Conservation (phyloP, 1,284 basidiomycete genomes). For the Inonotus obliquus region DNA sequence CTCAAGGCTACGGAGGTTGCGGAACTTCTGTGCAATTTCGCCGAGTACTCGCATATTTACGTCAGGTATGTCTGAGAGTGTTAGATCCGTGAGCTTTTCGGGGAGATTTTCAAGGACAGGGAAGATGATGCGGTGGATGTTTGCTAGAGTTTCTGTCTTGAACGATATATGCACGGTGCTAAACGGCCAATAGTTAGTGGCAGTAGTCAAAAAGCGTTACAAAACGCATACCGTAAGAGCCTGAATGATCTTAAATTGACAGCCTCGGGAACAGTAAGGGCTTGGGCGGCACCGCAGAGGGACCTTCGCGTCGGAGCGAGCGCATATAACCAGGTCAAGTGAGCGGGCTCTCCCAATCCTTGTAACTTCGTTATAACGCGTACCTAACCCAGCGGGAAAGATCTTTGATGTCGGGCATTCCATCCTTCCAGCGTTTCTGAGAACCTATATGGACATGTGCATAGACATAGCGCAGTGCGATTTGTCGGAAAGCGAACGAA, state of each 20-base stretch:
- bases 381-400: conserved; percentile 12
- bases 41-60: conserved; percentile 46
- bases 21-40: conserved; percentile 42
- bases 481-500: conserved; percentile 13
- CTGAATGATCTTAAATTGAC: conserved; percentile 9
- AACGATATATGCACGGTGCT: conserved; percentile 14
- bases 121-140: conserved; percentile 24
- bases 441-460: conserved; percentile 12
- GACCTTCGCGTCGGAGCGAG: not conserved
- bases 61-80: conserved; percentile 46
- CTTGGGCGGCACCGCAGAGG: conserved; percentile 10
- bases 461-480: conserved; percentile 12
- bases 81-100: conserved; percentile 34
- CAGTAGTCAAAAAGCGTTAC: not conserved
- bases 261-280: conserved; percentile 9
- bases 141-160: conserved; percentile 19
- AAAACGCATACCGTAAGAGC: conserved; percentile 5
- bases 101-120: conserved; percentile 27
- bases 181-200: not conserved
- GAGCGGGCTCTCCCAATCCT: not conserved
- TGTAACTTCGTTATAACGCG: not conserved
- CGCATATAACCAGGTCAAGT: not conserved
- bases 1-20: conserved; percentile 40
- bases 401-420: conserved; percentile 12
- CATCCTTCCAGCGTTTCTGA: conserved; percentile 11